These are phyloP conservation scores for Colletotrichum lindemuthianum DNA, from an alignment of 2,329 filamentous ascomycete species.

Conservation along the genomic window DNA sequence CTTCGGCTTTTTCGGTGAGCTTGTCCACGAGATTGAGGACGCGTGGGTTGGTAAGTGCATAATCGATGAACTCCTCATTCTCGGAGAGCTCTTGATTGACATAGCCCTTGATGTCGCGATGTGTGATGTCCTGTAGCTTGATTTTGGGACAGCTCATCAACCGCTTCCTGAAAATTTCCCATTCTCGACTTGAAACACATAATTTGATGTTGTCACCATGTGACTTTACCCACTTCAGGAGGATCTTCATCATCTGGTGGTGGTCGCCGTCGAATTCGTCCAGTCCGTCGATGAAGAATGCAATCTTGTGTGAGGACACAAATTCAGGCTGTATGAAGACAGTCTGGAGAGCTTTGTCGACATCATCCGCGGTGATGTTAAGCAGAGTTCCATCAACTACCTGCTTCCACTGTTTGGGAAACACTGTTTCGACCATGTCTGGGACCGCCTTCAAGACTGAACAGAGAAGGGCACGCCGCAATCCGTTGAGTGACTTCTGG, in stretches of 20 bases:
- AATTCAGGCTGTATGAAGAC: neutral
- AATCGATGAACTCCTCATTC: neutral
- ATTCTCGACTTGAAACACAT: constrained; percentile 10
- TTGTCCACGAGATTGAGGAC: fast-evolving
- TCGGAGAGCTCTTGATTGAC: neutral
- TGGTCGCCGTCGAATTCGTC: constrained; percentile 23
- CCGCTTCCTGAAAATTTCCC: neutral
- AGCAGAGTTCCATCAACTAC: neutral
- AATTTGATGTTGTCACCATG: neutral
- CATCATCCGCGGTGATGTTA: neutral
- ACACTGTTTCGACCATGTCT: neutral
- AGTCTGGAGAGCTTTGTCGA: neutral
- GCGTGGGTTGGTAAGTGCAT: too few species aligned
- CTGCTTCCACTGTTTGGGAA: neutral
- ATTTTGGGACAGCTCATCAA: neutral
- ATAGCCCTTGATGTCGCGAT: constrained; percentile 1
- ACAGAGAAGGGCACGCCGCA: neutral
- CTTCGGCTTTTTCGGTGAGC: neutral
- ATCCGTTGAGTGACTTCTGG: constrained; percentile 8
- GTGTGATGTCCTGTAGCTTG: neutral
- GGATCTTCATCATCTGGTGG: neutral
- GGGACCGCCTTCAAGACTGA: constrained; percentile 2
- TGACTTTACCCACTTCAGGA: neutral
- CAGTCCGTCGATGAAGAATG: constrained; percentile 16
- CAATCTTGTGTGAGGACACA: neutral